Evolutionary conservation across 2,329 filamentous ascomycete genomes (phyloP).

Genomic region (Parastagonospora nodorum): DNA sequence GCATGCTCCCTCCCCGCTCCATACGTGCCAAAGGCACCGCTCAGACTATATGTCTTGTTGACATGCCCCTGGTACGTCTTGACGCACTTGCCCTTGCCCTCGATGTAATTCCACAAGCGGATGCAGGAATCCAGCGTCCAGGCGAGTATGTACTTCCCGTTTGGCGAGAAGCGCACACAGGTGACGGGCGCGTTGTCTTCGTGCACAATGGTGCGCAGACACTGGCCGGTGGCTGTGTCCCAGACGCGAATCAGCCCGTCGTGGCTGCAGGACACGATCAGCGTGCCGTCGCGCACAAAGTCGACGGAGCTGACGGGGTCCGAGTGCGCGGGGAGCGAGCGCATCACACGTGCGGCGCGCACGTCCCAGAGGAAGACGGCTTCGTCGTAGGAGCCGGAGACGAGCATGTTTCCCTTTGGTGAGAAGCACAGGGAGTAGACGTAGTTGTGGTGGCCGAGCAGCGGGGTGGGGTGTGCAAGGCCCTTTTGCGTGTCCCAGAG

Average conservation of each 20-base stretch:
- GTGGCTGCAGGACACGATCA: constrained; percentile 88
- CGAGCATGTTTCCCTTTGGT: constrained; percentile 97
- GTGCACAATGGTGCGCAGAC: constrained; percentile 90
- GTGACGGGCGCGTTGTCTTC: constrained; percentile 93
- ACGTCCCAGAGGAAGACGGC: constrained; percentile 98
- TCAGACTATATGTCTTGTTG: constrained; percentile 84
- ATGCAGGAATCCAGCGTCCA: constrained; percentile 90
- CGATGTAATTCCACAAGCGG: constrained; percentile 92
- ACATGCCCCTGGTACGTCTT: constrained; percentile 96
- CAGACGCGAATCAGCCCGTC: constrained; percentile 82
- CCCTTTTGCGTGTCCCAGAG: constrained; percentile 78
- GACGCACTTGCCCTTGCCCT: constrained; percentile 84
- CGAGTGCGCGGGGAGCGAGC: constrained; percentile 88
- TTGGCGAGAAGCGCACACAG: constrained; percentile 89
- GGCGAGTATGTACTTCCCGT: constrained; percentile 89
- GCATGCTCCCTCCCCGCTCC: constrained; percentile 45
- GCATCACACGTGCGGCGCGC: constrained; percentile 83
- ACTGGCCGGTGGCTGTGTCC: constrained; percentile 95
- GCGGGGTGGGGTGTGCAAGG: constrained; percentile 62
- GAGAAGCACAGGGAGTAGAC: constrained; percentile 93
- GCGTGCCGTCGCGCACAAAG: constrained; percentile 87
- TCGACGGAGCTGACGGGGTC: constrained; percentile 94
- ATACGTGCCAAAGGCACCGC: constrained; percentile 78
- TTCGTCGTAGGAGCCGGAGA: constrained; percentile 94
- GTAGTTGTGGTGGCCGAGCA: constrained; percentile 94